phyloP scores from a whole-genome alignment of 495 filamentous ascomycete species.

The Pyrenopolyporus hunteri region DNA sequence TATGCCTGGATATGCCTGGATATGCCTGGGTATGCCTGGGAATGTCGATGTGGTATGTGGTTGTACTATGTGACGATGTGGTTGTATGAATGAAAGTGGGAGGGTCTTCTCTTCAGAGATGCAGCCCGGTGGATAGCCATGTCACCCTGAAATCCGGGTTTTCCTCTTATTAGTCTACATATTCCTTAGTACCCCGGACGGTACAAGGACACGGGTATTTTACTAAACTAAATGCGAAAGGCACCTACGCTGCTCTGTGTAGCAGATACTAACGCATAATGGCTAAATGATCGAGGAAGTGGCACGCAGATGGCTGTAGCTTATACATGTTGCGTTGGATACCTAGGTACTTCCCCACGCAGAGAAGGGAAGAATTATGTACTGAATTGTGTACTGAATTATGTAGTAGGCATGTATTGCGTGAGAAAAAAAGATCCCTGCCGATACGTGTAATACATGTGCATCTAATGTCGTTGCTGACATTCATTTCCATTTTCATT shows the following conservation, averaged over 20 bases:
- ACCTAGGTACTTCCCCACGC: too few species aligned
- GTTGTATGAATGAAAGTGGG: neutral
- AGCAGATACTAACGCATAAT: neutral
- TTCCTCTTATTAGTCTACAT: conserved; percentile 32
- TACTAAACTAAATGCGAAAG: conserved; percentile 7
- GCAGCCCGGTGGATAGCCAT: conserved; percentile 38
- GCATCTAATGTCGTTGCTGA: neutral
- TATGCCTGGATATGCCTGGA: too few species aligned
- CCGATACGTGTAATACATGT: neutral
- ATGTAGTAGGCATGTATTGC: too few species aligned
- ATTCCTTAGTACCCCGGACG: conserved; percentile 36
- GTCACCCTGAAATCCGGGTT: conserved; percentile 38
- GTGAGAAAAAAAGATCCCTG: neutral
- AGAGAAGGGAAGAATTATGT: neutral
- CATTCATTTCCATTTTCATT: too few species aligned
- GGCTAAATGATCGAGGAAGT: neutral
- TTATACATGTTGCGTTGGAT: neutral
- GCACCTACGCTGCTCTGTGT: neutral
- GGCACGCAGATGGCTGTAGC: neutral
- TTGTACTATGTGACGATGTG: neutral
- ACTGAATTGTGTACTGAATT: neutral
- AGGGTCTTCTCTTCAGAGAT: conserved; percentile 27
- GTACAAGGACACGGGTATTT: conserved; percentile 24
- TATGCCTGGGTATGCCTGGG: neutral
- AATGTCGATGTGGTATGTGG: neutral